phyloP scores from a whole-genome alignment of 73 alveolate species.

The Paramecium pentaurelia region DNA sequence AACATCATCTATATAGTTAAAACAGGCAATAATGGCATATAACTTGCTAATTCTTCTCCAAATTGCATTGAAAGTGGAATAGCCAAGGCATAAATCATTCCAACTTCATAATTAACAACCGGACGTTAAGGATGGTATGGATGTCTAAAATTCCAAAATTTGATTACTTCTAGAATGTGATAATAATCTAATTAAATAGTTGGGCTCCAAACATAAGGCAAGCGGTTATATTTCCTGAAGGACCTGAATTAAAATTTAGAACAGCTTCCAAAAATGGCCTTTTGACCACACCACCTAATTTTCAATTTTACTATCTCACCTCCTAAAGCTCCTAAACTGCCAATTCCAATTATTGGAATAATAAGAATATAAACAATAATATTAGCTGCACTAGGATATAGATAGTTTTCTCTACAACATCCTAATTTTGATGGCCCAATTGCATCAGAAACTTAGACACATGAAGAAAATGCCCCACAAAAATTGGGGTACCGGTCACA shows the following conservation, averaged over 20 bases:
- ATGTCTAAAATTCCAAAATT: neutral
- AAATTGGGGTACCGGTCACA: neutral
- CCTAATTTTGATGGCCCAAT: neutral
- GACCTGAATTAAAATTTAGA: neutral
- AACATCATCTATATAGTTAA: neutral
- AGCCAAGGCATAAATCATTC: slow-evolving; percentile 13
- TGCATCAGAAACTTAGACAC: neutral
- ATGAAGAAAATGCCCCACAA: neutral
- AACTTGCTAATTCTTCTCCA: neutral
- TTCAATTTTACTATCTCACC: neutral
- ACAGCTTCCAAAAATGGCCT: slow-evolving; percentile 17
- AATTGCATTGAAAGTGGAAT: neutral
- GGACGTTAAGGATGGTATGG: slow-evolving; percentile 16
- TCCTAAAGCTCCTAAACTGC: slow-evolving; percentile 38
- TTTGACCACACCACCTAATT: slow-evolving; percentile 38
- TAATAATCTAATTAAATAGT: neutral
- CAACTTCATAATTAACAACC: neutral
- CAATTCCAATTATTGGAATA: slow-evolving; percentile 4
- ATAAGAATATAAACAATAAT: neutral
- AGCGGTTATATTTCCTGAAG: neutral
- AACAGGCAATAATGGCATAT: neutral
- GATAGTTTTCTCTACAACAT: neutral
- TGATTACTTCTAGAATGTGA: neutral
- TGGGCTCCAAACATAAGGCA: neutral
- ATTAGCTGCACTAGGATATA: neutral